Evolutionary conservation across 108 stramenopile genomes (phyloP).

Genomic region (Cyclotella atomus): DNA sequence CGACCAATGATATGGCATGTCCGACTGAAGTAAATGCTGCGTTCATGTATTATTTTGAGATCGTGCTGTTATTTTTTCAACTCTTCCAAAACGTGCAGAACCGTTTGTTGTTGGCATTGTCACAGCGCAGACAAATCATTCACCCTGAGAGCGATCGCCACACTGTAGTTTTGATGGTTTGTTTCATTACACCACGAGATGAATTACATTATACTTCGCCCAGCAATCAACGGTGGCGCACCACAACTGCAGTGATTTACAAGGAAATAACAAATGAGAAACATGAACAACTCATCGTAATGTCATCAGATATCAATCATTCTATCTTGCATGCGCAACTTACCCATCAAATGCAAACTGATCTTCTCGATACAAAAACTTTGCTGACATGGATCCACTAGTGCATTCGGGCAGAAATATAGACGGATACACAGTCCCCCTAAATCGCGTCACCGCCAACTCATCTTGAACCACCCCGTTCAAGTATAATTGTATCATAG

Average conservation of each 20-base stretch:
- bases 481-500: slow-evolving; percentile 80
- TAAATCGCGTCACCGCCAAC: slow-evolving; percentile 67
- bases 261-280: neutral
- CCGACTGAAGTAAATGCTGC: too few relatives aligned
- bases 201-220: slow-evolving; percentile 75
- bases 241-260: slow-evolving; percentile 24
- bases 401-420: slow-evolving; percentile 58
- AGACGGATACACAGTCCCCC: slow-evolving; percentile 78
- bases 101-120: too few relatives aligned
- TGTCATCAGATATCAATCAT: too few relatives aligned
- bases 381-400: slow-evolving; percentile 44
- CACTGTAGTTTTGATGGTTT: too few relatives aligned
- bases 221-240: slow-evolving; percentile 77
- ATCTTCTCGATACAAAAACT: slow-evolving; percentile 61
- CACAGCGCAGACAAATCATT: too few relatives aligned
- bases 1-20: too few relatives aligned
- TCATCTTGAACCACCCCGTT: slow-evolving; percentile 77
- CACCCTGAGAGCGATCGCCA: too few relatives aligned
- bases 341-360: slow-evolving; percentile 54
- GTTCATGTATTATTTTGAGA: too few relatives aligned
- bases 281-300: neutral
- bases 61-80: too few relatives aligned
- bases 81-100: too few relatives aligned
- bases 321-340: neutral
- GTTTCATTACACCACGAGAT: too few relatives aligned